Evolutionary conservation across 106 monocot genomes (phyloP), one percentile per base, ranked within the genome.

Genomic region (Chionographis japonica): DNA sequence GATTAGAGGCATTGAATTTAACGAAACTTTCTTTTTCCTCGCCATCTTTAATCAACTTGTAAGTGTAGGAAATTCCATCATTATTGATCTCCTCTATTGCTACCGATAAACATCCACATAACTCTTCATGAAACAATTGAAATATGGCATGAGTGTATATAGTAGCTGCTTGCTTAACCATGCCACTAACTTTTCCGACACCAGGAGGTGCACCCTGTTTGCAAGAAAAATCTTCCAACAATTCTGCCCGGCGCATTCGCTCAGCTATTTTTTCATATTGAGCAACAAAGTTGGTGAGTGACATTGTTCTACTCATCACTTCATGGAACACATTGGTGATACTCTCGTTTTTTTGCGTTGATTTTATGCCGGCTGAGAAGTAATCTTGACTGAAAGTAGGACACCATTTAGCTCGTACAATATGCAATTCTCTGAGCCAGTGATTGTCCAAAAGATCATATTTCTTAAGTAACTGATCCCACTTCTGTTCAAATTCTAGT

Each of bases 141-240:
- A 58, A 74, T 12, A 74, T 37, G 40, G 35, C 20, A 40, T 51
- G 56, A 19, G 74, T 74, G 54, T 65, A 74, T 6, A 65, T 63
- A 12, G 40, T 20, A n/a, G 60, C 65, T 65, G 40, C 74, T 65
- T 74, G 74, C 56, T 74, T 74, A n/a, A 74, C 38, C 52, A 74
- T 27, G 20, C 40, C 43, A 11, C n/a, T 54, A 74, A 65, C 54
- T 20, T 12, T 53, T 54, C 27, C 27, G 27, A 37, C 42, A 42
- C 12, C 17, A 18, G 35, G 50, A 13, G 40, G 8, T 42, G 53
- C 27, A 27, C 27, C n/a, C 3, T 57, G 65, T 35, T 13, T 65
- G 12, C 55, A 52, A 19, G 18, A 36, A 20, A 62, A 57, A 56
- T 74, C 74, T 46, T 54, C 40, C 46, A 50, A 19, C 8, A 74